Evolutionary conservation across 441 rosid genomes (phyloP).

Genomic region (Corymbia calophylla): DNA sequence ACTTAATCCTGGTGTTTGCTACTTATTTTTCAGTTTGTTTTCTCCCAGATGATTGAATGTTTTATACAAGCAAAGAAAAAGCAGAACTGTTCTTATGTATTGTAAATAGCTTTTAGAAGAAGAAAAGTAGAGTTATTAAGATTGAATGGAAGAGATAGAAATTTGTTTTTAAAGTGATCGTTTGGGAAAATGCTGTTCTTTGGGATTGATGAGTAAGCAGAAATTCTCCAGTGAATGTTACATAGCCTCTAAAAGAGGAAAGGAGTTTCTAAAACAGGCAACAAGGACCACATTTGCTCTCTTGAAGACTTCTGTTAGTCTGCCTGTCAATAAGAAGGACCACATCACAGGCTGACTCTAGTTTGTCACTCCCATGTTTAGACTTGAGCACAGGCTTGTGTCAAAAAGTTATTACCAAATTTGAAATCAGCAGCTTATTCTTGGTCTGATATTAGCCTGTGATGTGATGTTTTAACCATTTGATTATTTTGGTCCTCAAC

Average conservation of each 20-base stretch:
- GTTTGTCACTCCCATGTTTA: neutral
- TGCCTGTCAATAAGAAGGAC: neutral
- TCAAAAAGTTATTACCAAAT: neutral
- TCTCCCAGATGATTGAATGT: neutral
- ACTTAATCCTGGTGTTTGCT: neutral
- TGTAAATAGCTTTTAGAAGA: neutral
- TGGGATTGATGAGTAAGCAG: neutral
- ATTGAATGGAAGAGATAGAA: neutral
- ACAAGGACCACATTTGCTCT: neutral
- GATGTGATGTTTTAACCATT: neutral
- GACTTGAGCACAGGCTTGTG: rapidly evolving
- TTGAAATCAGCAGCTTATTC: neutral
- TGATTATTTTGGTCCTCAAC: neutral
- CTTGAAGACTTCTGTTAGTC: neutral
- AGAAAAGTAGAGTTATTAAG: neutral
- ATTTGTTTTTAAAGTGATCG: neutral
- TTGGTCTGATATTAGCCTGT: neutral
- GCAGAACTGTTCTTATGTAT: neutral
- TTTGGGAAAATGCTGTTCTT: neutral
- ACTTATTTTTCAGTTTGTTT: neutral
- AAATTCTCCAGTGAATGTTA: neutral
- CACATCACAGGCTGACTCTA: neutral
- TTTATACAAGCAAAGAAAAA: neutral
- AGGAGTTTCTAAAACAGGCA: neutral
- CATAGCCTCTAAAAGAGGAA: neutral